Base-by-base conservation (phyloP, 2,329 filamentous ascomycete species). In the Paraconiothyrium sp. region DNA sequence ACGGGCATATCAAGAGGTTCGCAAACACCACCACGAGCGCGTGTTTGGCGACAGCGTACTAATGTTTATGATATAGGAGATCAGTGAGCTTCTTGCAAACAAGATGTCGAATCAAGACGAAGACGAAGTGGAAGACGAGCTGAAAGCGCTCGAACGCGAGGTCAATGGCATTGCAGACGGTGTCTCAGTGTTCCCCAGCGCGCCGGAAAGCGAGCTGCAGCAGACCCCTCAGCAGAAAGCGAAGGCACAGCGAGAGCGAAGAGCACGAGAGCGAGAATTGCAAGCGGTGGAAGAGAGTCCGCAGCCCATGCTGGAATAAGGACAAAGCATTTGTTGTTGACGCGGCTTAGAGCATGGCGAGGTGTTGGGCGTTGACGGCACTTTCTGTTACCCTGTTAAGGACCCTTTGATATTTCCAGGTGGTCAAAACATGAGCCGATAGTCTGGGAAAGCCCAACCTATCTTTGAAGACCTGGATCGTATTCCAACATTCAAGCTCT, bases 91-190 rank as follows among this genome's bases (percentile, higher is more conserved):
- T 86, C 87, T 99, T 2, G 92, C 90, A 37, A 92, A 92, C 13
- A 89, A 90, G 70, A 94, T 99, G 83, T 92, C 93, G 14, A 95
- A 93, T 74, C 91, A 96, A 72, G 95, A 99, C 79, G 95, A 99
- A 79, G 94, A 98, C 74, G 95, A 97, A 74, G 95, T 99, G 37
- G 95, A 99, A 77, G 94, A 97, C 74, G 95, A 99, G 81, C 84
- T 99, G 56, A 92, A 92, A 58, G 90, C 89, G 1, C 84, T 99
- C 67, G 91, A 94, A 78, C 84, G 83, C 44, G 89, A 94, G 73
- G 77, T 88, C 57, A 78, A 76, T 44, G 80, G 78, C 37, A 70
- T 73, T 24, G 67, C 20, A 34, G n/a, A 76, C 44, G 80, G 78
- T 35, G 70, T 73, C 27, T 67, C 30, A 44, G 13, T 69, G 54